These are phyloP conservation scores for Xanthoconium separans DNA, from an alignment of 1,284 basidiomycete species.

Conservation along the genomic window DNA sequence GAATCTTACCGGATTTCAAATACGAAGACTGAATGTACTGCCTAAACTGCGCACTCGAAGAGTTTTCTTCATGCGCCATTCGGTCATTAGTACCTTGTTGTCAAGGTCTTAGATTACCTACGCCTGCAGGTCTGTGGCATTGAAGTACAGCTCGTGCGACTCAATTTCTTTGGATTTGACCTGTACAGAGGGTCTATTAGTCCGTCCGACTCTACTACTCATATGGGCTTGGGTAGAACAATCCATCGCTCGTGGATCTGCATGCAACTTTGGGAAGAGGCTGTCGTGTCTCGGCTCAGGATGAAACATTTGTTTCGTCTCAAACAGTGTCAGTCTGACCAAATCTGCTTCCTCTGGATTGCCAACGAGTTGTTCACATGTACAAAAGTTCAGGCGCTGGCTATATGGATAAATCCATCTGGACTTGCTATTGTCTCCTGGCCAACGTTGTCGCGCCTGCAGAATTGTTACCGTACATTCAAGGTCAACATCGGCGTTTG, in stretches of 20 bases:
- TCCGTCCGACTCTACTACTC: not conserved
- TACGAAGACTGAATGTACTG: not conserved
- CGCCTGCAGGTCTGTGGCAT: conserved; percentile 1
- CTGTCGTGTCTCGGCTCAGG: not conserved
- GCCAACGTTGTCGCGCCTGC: not conserved
- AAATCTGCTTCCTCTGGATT: not conserved
- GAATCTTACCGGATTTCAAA: conserved; percentile 15
- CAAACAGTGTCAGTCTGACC: not conserved
- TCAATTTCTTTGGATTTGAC: not conserved
- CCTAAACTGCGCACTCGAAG: too few species aligned
- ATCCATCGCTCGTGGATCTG: not conserved
- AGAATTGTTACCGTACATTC: not conserved
- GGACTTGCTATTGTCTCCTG: not conserved
- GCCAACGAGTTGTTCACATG: conserved; percentile 1
- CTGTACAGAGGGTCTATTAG: not conserved
- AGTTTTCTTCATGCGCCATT: not conserved
- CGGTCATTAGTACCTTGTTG: too few species aligned
- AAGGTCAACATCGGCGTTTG: not conserved
- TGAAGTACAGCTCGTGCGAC: not conserved
- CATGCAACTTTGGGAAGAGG: not conserved
- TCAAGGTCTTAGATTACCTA: not conserved
- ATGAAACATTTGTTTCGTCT: conserved; percentile 27
- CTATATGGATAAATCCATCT: not conserved
- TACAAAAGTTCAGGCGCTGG: conserved; percentile 12
- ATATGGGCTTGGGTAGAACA: not conserved